Conservation (phyloP, 2,329 filamentous ascomycete genomes). For the Thelonectria olida region DNA sequence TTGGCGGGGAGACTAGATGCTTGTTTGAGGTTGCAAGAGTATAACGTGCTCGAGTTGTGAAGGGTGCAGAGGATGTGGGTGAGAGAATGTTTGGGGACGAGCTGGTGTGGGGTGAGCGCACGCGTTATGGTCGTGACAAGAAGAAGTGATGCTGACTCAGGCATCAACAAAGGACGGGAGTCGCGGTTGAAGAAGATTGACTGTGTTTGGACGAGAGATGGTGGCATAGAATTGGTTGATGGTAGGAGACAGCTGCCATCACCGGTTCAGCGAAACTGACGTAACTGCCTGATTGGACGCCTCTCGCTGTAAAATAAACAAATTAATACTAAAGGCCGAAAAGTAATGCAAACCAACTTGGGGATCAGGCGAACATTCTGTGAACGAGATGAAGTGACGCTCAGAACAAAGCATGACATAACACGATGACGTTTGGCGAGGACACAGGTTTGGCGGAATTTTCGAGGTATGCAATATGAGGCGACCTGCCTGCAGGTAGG, state of each 20-base stretch:
- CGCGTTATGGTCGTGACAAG: slow-evolving; percentile 1
- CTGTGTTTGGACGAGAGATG: too few relatives aligned
- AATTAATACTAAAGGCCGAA: too few relatives aligned
- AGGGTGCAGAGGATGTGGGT: neutral
- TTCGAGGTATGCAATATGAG: too few relatives aligned
- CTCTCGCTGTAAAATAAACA: neutral
- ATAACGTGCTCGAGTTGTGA: neutral
- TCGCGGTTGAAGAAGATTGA: too few relatives aligned
- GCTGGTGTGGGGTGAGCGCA: neutral
- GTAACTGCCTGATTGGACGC: neutral
- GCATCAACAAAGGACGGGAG: neutral
- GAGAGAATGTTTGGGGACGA: neutral
- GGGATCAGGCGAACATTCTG: too few relatives aligned
- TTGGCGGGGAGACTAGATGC: neutral
- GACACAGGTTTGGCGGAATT: too few relatives aligned
- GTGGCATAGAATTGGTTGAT: neutral
- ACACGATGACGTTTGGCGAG: too few relatives aligned
- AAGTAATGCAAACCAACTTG: too few relatives aligned
- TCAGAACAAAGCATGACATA: too few relatives aligned
- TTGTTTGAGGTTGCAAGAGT: neutral
- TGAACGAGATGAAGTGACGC: too few relatives aligned
- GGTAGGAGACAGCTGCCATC: neutral
- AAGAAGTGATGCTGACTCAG: slow-evolving; percentile 9
- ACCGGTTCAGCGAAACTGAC: neutral
- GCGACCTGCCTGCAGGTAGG: too few relatives aligned